Percentiles rank a stretch among this genome's conserved stretches.
phyloP scores from a whole-genome alignment of 2,329 filamentous ascomycete species.

The Raffaelea ambrosiae region DNA sequence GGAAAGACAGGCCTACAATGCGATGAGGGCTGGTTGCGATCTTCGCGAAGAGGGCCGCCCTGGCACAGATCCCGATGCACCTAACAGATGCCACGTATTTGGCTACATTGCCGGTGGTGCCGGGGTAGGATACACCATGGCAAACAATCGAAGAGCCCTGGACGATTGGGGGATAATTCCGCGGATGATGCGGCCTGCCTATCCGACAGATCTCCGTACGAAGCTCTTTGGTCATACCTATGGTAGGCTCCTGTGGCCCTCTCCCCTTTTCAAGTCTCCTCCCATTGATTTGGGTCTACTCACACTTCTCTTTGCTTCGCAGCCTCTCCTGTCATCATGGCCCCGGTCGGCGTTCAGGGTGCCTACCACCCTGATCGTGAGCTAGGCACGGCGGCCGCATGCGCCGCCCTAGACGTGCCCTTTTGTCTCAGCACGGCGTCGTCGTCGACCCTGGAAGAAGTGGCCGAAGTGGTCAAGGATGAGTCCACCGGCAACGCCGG shows the following conservation, averaged over 20 bases:
- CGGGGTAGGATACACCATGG: slow-evolving; percentile 11
- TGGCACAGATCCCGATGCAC: too few species aligned
- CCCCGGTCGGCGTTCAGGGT: slow-evolving; percentile 60
- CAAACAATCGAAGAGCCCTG: slow-evolving; percentile 50
- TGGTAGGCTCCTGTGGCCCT: too few species aligned
- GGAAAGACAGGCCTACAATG: too few species aligned
- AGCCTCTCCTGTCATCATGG: slow-evolving; percentile 56
- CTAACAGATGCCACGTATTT: slow-evolving; percentile 38
- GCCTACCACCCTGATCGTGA: slow-evolving; percentile 61
- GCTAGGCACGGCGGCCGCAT: slow-evolving; percentile 53
- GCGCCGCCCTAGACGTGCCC: slow-evolving; percentile 50
- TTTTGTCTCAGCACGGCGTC: slow-evolving; percentile 61
- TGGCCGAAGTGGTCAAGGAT: slow-evolving; percentile 46
- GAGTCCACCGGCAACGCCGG: neutral
- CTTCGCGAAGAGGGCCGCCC: too few species aligned
- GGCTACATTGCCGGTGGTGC: too few species aligned
- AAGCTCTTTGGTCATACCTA: slow-evolving; percentile 47
- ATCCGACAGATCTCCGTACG: slow-evolving; percentile 38
- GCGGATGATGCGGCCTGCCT: slow-evolving; percentile 36
- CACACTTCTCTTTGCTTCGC: too few species aligned
- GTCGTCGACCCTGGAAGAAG: slow-evolving; percentile 55
- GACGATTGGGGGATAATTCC: slow-evolving; percentile 43
- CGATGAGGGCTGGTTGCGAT: too few species aligned
- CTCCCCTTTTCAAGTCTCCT: too few species aligned
- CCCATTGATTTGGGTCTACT: too few species aligned